A percentile compares a stretch with the other conserved stretches of the same genome.
These are phyloP conservation scores for Ustilaginoidea virens DNA, from an alignment of 2,329 filamentous ascomycete species.

Conservation along the genomic window DNA sequence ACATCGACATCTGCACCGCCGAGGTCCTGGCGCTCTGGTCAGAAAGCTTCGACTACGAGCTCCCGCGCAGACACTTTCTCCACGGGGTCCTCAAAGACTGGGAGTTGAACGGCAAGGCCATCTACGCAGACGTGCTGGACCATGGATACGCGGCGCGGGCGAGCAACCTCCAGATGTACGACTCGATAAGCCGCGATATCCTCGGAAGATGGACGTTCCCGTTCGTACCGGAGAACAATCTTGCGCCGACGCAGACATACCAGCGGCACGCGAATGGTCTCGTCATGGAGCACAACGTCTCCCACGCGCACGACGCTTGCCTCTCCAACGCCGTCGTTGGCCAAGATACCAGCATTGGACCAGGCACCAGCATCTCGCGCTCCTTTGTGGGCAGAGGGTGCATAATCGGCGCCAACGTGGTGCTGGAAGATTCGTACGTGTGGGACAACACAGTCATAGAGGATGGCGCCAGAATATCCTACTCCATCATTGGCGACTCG, in stretches of 20 bases:
- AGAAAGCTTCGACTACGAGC: constrained; percentile 93
- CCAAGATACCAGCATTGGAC: constrained; percentile 57
- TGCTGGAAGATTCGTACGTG: constrained; percentile 64
- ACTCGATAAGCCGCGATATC: constrained; percentile 77
- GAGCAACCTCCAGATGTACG: constrained; percentile 76
- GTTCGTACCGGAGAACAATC: constrained; percentile 75
- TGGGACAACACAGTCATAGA: constrained; percentile 75
- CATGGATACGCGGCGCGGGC: constrained; percentile 78
- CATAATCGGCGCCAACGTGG: constrained; percentile 72
- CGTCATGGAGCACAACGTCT: constrained; percentile 66
- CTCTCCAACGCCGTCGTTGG: constrained; percentile 64
- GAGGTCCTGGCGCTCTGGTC: constrained; percentile 92
- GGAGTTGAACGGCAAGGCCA: constrained; percentile 93
- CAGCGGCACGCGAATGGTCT: constrained; percentile 52
- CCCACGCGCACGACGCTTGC: constrained; percentile 54
- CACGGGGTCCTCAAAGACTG: constrained; percentile 92
- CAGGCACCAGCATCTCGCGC: constrained; percentile 52
- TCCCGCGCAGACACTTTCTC: constrained; percentile 75
- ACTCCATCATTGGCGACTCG: constrained; percentile 62
- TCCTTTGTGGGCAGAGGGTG: constrained; percentile 76
- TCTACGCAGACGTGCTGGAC: constrained; percentile 74
- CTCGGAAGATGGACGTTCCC: constrained; percentile 78
- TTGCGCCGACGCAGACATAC: constrained; percentile 65
- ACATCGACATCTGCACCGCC: constrained; percentile 93
- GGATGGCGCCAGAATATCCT: constrained; percentile 54